These are phyloP conservation scores for Ophiostoma pallidulum DNA, from an alignment of 2,329 filamentous ascomycete species.

Conservation along the genomic window DNA sequence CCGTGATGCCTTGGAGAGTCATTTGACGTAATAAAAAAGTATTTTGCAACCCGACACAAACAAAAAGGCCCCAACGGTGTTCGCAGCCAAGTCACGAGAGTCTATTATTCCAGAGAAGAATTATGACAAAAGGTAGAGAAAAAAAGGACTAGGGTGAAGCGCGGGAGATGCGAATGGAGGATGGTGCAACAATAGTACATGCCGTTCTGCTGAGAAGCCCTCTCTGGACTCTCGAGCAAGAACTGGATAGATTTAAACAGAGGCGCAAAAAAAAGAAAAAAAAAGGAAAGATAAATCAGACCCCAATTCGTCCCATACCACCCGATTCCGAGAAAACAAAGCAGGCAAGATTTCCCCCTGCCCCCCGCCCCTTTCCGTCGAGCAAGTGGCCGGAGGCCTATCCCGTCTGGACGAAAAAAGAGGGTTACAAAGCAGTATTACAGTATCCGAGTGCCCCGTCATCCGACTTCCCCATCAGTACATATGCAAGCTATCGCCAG, in stretches of 20 bases:
- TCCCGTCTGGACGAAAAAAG: not conserved
- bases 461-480: not conserved
- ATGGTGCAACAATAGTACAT: slow-evolving; percentile 45
- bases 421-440: slow-evolving; percentile 6
- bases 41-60: not conserved
- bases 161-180: slow-evolving; percentile 18
- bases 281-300: slow-evolving; percentile 4
- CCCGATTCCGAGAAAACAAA: slow-evolving; percentile 3
- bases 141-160: slow-evolving; percentile 1
- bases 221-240: slow-evolving; percentile 10
- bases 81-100: not conserved
- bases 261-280: slow-evolving; percentile 3
- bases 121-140: not conserved
- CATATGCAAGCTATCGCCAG: not conserved
- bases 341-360: not conserved
- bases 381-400: not conserved
- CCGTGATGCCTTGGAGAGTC: too few relatives aligned
- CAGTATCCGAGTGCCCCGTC: slow-evolving; percentile 7
- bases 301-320: slow-evolving; percentile 14
- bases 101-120: slow-evolving; percentile 4
- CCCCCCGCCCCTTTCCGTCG: not conserved
- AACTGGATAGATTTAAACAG: slow-evolving; percentile 10
- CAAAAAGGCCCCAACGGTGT: not conserved
- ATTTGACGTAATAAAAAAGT: not conserved
- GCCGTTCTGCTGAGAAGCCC: slow-evolving; percentile 23